Percentiles rank a stretch among this genome's conserved stretches.
Evolutionary conservation across 1,284 basidiomycete genomes (phyloP).

Genomic region (Sparassis latifolia): DNA sequence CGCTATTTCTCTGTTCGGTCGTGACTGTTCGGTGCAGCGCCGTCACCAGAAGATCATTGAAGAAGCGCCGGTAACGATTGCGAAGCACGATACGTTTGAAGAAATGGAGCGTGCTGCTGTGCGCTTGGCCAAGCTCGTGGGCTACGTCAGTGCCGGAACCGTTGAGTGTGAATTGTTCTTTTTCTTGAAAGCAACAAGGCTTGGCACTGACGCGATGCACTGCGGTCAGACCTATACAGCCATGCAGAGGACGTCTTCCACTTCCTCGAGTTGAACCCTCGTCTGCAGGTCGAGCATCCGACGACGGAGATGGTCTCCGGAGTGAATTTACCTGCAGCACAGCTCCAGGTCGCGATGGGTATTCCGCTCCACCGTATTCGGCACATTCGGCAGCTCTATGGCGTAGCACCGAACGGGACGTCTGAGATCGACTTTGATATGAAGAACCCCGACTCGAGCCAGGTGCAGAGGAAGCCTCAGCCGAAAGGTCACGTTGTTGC

Average conservation of each 20-base stretch:
- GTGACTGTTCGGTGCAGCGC: conserved; percentile 99
- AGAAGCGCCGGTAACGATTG: conserved; percentile 98
- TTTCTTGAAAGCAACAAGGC: background rate
- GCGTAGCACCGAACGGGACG: conserved; percentile 80
- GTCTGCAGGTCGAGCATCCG: conserved; percentile 98
- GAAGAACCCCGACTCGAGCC: conserved; percentile 78
- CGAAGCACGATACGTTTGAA: conserved; percentile 85
- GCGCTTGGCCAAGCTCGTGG: conserved; percentile 94
- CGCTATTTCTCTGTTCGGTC: conserved; percentile 97
- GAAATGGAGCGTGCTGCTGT: conserved; percentile 99
- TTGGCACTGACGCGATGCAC: conserved; percentile 4
- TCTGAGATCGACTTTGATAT: conserved; percentile 98
- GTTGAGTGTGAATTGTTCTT: conserved; percentile 72
- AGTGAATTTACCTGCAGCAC: conserved; percentile 96
- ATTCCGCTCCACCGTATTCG: conserved; percentile 93
- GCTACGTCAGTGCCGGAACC: conserved; percentile 98
- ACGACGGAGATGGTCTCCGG: conserved; percentile 99
- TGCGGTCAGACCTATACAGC: conserved; percentile 80
- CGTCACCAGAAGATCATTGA: conserved; percentile 99
- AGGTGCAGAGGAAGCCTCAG: conserved; percentile 89
- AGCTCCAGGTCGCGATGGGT: conserved; percentile 98
- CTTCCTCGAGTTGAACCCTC: conserved; percentile 98
- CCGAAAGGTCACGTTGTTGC: conserved; percentile 99
- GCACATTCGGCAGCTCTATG: conserved; percentile 95
- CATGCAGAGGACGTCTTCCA: conserved; percentile 91